Conservation (phyloP, 2,329 filamentous ascomycete genomes). For the Westerdykella sp. region DNA sequence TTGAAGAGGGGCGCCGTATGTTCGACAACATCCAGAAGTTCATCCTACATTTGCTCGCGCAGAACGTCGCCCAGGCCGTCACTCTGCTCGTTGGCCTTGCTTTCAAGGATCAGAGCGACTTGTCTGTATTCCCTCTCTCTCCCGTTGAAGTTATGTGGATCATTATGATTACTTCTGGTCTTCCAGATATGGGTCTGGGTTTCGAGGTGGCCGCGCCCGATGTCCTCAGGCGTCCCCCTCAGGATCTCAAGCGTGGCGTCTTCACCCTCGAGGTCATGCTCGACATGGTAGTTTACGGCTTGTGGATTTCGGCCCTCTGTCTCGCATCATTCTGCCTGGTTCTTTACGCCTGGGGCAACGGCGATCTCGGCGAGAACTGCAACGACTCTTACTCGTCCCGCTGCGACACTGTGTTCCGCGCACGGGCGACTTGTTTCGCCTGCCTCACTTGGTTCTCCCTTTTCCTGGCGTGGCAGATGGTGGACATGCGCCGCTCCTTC, state of each 20-base stretch:
- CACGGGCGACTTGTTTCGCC: constrained; percentile 66
- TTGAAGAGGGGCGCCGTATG: constrained; percentile 76
- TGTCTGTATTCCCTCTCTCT: constrained; percentile 79
- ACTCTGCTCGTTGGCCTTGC: constrained; percentile 73
- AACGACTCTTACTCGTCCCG: constrained; percentile 28
- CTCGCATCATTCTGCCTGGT: constrained; percentile 34
- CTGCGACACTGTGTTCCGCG: constrained; percentile 39
- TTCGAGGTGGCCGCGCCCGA: constrained; percentile 69
- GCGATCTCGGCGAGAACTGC: constrained; percentile 29
- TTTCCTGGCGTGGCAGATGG: constrained; percentile 74
- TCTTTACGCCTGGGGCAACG: constrained; percentile 30
- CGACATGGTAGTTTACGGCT: constrained; percentile 36
- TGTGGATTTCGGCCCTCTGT: constrained; percentile 32
- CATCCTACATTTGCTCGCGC: constrained; percentile 65
- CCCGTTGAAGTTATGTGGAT: constrained; percentile 90
- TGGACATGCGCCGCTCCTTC: constrained; percentile 65
- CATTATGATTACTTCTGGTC: constrained; percentile 84
- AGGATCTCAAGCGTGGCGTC: constrained; percentile 43
- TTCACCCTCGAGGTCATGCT: constrained; percentile 35
- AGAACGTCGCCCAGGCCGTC: constrained; percentile 79
- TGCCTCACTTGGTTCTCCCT: constrained; percentile 71
- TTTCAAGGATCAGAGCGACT: constrained; percentile 64
- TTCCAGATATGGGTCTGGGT: constrained; percentile 83
- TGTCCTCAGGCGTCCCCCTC: constrained; percentile 74
- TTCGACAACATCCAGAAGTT: constrained; percentile 90